Conservation (phyloP, 2,329 filamentous ascomycete genomes). For the Colletotrichum tropicale region DNA sequence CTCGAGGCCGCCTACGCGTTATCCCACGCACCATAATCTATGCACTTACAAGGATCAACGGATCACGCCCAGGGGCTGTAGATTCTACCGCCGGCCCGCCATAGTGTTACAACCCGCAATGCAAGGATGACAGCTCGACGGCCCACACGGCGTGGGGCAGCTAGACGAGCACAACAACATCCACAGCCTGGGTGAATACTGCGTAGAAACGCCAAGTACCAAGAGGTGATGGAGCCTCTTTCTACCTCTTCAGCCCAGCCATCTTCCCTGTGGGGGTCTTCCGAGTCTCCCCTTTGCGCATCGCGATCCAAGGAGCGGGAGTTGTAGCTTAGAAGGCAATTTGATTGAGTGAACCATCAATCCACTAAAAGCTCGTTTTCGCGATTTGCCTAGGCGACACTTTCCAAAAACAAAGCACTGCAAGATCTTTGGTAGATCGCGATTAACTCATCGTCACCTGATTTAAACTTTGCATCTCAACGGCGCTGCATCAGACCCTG, state of each 20-base stretch:
- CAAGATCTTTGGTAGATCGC: not conserved
- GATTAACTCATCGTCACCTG: not conserved
- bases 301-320: not conserved
- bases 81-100: not conserved
- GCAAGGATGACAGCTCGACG: not conserved
- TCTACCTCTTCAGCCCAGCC: not conserved
- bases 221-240: not conserved
- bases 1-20: not conserved
- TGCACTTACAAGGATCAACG: not conserved
- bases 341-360: not conserved
- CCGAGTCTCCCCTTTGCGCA: not conserved
- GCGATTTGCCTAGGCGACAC: not conserved
- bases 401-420: not conserved
- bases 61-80: not conserved
- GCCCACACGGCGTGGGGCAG: not conserved
- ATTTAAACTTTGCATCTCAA: not conserved
- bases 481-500: not conserved
- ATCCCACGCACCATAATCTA: not conserved
- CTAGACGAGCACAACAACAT: not conserved
- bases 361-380: not conserved
- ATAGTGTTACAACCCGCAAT: not conserved
- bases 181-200: not conserved
- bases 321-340: not conserved
- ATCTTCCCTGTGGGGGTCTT: not conserved
- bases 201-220: not conserved